Conservation (phyloP, 169 alveolate species). For the Plasmodium cynomolgi region DNA sequence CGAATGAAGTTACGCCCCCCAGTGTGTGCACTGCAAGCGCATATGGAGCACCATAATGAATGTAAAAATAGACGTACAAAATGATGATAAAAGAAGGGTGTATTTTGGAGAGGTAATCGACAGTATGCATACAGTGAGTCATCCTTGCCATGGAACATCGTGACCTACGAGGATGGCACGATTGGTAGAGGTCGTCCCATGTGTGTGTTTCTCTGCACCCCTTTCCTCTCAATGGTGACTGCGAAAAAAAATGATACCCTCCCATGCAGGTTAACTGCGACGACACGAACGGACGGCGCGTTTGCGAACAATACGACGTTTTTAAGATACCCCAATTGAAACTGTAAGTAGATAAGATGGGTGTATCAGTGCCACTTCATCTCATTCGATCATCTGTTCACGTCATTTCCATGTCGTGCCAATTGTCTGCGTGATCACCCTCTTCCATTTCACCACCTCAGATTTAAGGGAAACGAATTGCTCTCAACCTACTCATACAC, state of each 20-base stretch:
- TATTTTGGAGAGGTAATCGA: constrained; percentile 49
- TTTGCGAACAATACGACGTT: constrained; percentile 33
- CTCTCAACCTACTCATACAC: constrained; percentile 48
- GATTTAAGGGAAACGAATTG: constrained; percentile 43
- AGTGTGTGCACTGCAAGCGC: constrained; percentile 34
- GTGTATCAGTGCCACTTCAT: not conserved
- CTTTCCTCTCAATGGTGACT: not conserved
- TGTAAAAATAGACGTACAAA: constrained; percentile 35
- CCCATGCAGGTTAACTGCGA: constrained; percentile 50
- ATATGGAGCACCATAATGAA: constrained; percentile 40
- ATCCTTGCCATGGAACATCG: not conserved
- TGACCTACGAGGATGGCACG: not conserved
- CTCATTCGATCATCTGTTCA: not conserved
- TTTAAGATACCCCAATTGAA: constrained; percentile 38
- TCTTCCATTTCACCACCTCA: not conserved
- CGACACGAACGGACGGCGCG: not conserved
- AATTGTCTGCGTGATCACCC: no score
- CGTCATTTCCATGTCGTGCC: not conserved
- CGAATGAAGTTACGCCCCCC: constrained; percentile 54
- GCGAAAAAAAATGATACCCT: not conserved
- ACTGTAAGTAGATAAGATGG: constrained; percentile 11
- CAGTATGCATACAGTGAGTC: not conserved
- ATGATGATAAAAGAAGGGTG: constrained; percentile 28
- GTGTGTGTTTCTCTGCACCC: not conserved
- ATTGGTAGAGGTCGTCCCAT: not conserved